Base-by-base conservation (phyloP, 106 monocot species). In the Dendrobium nobile region DNA sequence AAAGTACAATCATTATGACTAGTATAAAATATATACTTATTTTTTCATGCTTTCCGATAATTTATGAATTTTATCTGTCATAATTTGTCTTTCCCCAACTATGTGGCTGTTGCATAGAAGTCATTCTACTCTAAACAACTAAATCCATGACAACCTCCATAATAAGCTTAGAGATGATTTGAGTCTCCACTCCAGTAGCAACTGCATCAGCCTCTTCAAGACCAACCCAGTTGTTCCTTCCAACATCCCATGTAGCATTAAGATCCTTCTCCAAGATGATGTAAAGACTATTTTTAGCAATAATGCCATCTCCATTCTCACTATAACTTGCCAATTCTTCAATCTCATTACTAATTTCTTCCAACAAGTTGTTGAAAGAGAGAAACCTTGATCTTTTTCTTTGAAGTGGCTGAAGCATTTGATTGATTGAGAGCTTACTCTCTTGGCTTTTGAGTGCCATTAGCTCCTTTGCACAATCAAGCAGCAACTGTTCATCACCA, bases 131-230 rank as follows among this genome's bases (percentile, higher is more conserved):
- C 58, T 19, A 58, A 19, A 19, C 58, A 19, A 19, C 58, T n/a
- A 58, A 58, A 58, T 58, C 58, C 58, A 58, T 58, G 58, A 6
- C 58, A 58, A 58, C 58, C 58, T 58, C 58, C 58, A 58, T 58
- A 19, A 58, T 17, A 58, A 58, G 20, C 58, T 19, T 5, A 58
- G 58, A 5, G 18, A 58, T 19, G 58, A 58, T 58, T 58, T 58
- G 58, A 20, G 15, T n/a, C 58, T 19, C 58, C 58, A 58, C n/a
- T 58, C 20, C 20, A 58, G 17, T n/a, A 58, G 58, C 58, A n/a
- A 58, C n/a, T 18, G 15, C 17, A 58, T 58, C 58, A 19, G n/a
- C 58, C 58, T 58, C 58, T 19, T 19, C 58, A 5, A 17, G 20
- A 58, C 58, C n/a, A 18, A 19, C 17, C 58, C 58, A 17, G 18